Conservation (phyloP, 345 rosid genomes). For the Euphorbia peplus region DNA sequence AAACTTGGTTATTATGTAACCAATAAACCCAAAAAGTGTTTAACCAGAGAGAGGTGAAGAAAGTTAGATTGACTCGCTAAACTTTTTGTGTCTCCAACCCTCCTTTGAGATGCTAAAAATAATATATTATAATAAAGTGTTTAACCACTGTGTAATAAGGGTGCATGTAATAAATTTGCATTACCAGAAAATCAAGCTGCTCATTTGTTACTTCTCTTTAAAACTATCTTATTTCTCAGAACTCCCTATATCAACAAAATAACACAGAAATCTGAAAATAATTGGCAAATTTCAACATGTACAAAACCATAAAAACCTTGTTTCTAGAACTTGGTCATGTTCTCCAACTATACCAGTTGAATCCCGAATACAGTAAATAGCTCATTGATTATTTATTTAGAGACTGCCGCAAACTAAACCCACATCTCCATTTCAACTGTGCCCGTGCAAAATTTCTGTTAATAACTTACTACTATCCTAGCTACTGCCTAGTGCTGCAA, state of each 20-base stretch:
- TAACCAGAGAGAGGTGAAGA: too few relatives aligned
- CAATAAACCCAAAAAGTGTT: too few relatives aligned
- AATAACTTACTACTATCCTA: neutral
- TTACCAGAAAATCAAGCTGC: too few relatives aligned
- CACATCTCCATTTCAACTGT: neutral
- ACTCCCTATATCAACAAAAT: too few relatives aligned
- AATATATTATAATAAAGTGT: too few relatives aligned
- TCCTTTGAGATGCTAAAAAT: too few relatives aligned
- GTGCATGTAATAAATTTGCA: too few relatives aligned
- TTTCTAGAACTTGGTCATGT: neutral
- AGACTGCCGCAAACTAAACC: neutral
- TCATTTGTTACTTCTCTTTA: neutral
- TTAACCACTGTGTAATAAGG: too few relatives aligned
- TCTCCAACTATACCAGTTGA: neutral
- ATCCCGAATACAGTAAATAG: neutral
- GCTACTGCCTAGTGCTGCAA: neutral
- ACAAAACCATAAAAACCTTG: neutral
- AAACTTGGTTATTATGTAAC: too few relatives aligned
- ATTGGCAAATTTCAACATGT: neutral
- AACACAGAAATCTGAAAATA: too few relatives aligned
- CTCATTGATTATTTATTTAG: neutral
- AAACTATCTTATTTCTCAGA: neutral
- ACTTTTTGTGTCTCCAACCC: too few relatives aligned
- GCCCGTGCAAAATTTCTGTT: neutral
- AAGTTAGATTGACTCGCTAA: too few relatives aligned